Evolutionary conservation across 2,329 filamentous ascomycete genomes (phyloP), one percentile per base, ranked within the genome.

Genomic region (Magnaporthiopsis incrustans): DNA sequence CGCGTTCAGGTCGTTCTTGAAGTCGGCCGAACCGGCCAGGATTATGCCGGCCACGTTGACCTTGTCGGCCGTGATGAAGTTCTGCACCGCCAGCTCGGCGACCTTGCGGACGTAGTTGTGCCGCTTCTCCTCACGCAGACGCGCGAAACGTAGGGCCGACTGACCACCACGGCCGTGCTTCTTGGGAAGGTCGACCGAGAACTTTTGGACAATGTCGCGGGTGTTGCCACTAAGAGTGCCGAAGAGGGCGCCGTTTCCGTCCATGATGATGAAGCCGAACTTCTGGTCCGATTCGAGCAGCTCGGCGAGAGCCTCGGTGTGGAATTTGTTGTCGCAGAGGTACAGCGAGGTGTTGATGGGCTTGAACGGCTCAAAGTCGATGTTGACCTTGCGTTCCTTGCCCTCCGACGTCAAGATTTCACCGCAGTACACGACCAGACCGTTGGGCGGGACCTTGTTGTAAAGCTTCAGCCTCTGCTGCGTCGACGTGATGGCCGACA

Each of bases 161-260:
- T 99, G 96, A 85, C 95, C 95, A 93, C 95, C 95, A 90, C 95
- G 93, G 68, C 95, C 95, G 86, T 99, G 95, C 85, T 99, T 99
- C 88, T 99, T 99, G 77, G 95, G 95, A 65, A 99, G 83, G 83
- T 99, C 96, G 76, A 99, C 95, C 26, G 91, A 92, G 81, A 99
- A 97, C 80, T 99, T 99, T 82, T 99, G 95, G 63, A 98, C 85
- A 61, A 99, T 85, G 72, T 99, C 96, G 76, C 95, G 89, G 50
- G 95, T 99, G 79, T 99, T 99, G 71, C 95, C 96, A 73, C 92
- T 97, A 57, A 99, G 84, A 0, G 95, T 99, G 72, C 95, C 95
- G 71, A 99, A 99, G 35, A 99, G 87, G 58, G 95, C 91, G 72
- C 95, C 96, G 79, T 99, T 99, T 81, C 95, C 95, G 76, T 99